Percentiles rank a stretch among this genome's conserved stretches.
phyloP scores from a whole-genome alignment of 371 early-diverging fungal species.

The Blastocladiella emersonii region DNA sequence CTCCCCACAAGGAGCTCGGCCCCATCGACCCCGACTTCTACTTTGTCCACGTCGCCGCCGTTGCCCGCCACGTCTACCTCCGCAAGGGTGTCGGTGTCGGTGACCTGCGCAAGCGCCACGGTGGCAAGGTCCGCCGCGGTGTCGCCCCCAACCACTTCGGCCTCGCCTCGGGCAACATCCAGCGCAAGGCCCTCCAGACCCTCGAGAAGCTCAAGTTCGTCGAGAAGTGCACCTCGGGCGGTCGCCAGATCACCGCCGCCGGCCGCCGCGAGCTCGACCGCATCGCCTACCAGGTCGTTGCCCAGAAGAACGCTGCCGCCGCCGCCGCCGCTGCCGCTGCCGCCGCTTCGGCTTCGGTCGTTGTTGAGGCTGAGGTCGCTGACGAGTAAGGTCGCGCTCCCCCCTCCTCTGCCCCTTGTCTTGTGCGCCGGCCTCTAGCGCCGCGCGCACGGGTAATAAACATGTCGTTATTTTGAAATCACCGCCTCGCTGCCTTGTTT shows the following conservation, averaged over 20 bases:
- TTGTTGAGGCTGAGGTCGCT: neutral
- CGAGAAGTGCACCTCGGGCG: conserved; percentile 78
- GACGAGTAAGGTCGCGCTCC: neutral
- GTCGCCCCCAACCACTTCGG: conserved; percentile 83
- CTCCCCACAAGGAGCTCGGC: conserved; percentile 86
- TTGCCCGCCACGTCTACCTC: conserved; percentile 97
- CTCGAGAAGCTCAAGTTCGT: conserved; percentile 94
- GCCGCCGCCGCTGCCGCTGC: neutral
- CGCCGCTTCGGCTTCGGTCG: neutral
- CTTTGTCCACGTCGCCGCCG: conserved; percentile 70
- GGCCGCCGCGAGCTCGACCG: conserved; percentile 78
- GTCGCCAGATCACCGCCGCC: conserved; percentile 64
- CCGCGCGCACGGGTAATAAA: too few species aligned
- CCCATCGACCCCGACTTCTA: conserved; percentile 98
- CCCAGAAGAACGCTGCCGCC: neutral
- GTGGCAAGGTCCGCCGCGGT: conserved; percentile 87
- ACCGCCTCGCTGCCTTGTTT: too few species aligned
- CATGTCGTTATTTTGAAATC: too few species aligned
- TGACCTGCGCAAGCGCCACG: conserved; percentile 82
- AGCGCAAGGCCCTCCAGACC: conserved; percentile 90
- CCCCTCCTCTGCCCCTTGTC: too few species aligned
- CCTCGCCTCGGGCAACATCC: conserved; percentile 75
- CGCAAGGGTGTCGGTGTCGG: conserved; percentile 88
- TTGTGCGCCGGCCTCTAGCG: too few species aligned
- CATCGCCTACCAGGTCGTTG: conserved; percentile 31